A percentile compares a stretch with the other conserved stretches of the same genome.
phyloP scores from a whole-genome alignment of 2,329 filamentous ascomycete species.

The Diaporthe citrichinensis region DNA sequence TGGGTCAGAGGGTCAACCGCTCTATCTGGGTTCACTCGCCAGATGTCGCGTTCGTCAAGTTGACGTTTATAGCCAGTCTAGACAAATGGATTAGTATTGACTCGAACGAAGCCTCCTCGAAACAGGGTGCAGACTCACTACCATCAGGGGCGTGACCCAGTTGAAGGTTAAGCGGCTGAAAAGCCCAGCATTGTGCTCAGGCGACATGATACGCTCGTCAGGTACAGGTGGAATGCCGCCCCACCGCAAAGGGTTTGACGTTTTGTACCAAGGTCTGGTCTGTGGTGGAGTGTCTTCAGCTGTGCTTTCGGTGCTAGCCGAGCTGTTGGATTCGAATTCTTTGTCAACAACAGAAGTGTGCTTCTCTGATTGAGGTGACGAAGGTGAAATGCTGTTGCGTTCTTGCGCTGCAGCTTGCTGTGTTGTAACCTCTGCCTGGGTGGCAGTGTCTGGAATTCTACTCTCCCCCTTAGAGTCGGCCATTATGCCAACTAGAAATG shows the following conservation, averaged over 20 bases:
- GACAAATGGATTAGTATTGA: not conserved
- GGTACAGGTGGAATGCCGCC: conserved; percentile 69
- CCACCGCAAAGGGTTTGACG: conserved; percentile 73
- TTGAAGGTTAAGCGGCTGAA: conserved; percentile 85
- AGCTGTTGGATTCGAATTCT: not conserved
- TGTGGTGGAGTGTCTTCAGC: not conserved
- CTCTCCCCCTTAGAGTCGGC: not conserved
- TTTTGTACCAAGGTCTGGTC: conserved; percentile 71
- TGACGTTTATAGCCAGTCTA: conserved; percentile 84
- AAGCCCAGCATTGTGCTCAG: conserved; percentile 80
- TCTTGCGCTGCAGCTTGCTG: not conserved
- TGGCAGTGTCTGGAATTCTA: not conserved
- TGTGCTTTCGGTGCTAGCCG: not conserved
- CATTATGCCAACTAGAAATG: not conserved
- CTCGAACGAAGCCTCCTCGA: not conserved
- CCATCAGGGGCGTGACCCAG: conserved; percentile 87
- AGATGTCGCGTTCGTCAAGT: conserved; percentile 88
- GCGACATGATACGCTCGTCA: conserved; percentile 66
- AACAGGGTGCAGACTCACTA: conserved; percentile 50
- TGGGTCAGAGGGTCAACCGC: conserved; percentile 74
- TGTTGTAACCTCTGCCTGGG: not conserved
- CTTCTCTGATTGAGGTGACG: not conserved
- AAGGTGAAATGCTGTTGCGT: not conserved
- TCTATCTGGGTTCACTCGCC: conserved; percentile 87
- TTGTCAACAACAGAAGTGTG: not conserved